Evolutionary conservation across 2,329 filamentous ascomycete genomes (phyloP).

Genomic region (Neofusicoccum ribis): DNA sequence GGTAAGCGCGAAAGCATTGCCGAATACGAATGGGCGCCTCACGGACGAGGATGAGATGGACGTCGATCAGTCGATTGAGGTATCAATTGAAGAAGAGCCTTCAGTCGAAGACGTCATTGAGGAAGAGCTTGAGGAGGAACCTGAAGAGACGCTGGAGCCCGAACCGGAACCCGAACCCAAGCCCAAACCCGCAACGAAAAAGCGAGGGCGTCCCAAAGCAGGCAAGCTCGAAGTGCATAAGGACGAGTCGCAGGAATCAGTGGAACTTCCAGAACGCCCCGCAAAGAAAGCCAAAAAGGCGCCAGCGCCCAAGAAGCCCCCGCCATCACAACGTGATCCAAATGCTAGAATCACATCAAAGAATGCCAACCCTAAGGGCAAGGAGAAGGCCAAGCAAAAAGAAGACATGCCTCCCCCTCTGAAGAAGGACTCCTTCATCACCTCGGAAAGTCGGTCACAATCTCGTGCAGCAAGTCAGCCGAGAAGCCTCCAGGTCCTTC

Average conservation of each 20-base stretch:
- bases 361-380: neutral
- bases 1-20: neutral
- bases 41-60: neutral
- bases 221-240: neutral
- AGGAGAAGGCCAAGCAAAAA: neutral
- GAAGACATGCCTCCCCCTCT: conserved; percentile 5
- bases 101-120: neutral
- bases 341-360: conserved; percentile 3
- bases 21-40: neutral
- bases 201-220: conserved; percentile 12
- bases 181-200: conserved; percentile 27
- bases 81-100: conserved; percentile 22
- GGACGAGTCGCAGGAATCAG: neutral
- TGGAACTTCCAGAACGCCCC: conserved; percentile 5
- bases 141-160: conserved; percentile 11
- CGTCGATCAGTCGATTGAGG: neutral
- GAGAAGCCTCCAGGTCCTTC: conserved; percentile 37
- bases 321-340: conserved; percentile 15
- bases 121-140: conserved; percentile 29
- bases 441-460: neutral
- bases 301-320: conserved; percentile 19
- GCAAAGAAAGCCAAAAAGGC: conserved; percentile 10
- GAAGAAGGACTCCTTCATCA: neutral
- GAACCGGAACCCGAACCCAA: conserved; percentile 22
- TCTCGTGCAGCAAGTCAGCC: conserved; percentile 17